phyloP scores from a whole-genome alignment of 2,329 filamentous ascomycete species.

The Fusarium verrucosum region DNA sequence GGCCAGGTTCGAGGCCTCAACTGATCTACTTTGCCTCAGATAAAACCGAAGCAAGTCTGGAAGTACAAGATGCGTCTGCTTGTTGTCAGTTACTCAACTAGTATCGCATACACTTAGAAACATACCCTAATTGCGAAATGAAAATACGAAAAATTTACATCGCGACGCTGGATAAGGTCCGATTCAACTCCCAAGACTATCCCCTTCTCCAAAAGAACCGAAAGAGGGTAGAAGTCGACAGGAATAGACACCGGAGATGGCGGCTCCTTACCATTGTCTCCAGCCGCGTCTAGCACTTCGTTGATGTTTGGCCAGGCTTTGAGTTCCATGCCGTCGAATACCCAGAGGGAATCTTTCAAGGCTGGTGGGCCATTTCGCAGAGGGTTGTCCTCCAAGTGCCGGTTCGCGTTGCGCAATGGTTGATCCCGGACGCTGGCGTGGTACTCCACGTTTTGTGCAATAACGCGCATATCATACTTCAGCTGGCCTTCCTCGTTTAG shows the following conservation, averaged over 20 bases:
- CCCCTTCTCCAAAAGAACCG: conserved; percentile 86
- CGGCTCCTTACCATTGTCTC: conserved; percentile 73
- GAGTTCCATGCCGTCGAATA: conserved; percentile 87
- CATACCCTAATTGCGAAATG: conserved; percentile 87
- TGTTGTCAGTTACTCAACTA: conserved; percentile 3
- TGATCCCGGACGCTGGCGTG: conserved; percentile 93
- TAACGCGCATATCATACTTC: conserved; percentile 98
- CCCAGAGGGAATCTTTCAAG: conserved; percentile 89
- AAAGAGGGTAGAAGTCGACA: conserved; percentile 95
- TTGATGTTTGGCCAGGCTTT: conserved; percentile 90
- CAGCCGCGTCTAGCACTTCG: conserved; percentile 78
- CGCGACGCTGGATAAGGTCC: conserved; percentile 90
- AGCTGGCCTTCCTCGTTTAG: conserved; percentile 82
- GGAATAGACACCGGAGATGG: conserved; percentile 79
- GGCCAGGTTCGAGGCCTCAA: conserved; percentile 82
- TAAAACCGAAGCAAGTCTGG: conserved; percentile 86
- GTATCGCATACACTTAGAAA: conserved; percentile 17
- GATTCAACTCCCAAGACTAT: conserved; percentile 91
- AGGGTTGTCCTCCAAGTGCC: conserved; percentile 39
- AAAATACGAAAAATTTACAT: conserved; percentile 90
- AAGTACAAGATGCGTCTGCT: conserved; percentile 88
- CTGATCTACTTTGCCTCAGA: conserved; percentile 77
- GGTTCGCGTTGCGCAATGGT: conserved; percentile 54
- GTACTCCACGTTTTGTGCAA: conserved; percentile 96
- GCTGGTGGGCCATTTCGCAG: conserved; percentile 52